Base-by-base conservation (phyloP, 2,329 filamentous ascomycete genomes). In the Aspergillus intermedius region DNA sequence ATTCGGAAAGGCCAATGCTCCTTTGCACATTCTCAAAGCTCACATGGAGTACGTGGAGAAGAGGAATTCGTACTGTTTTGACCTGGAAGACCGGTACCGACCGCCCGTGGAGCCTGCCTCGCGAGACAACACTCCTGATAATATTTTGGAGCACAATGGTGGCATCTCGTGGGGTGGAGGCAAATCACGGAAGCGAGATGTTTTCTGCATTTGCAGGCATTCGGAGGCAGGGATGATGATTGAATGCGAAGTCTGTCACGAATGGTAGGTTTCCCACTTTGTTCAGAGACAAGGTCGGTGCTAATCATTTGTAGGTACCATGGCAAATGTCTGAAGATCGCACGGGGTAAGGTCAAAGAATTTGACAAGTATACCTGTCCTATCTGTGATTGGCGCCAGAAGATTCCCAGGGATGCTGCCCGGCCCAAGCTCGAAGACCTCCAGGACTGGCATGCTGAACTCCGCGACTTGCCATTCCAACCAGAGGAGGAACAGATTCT, bases 221-320 rank as follows among this genome's bases (percentile, higher is more conserved):
- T 82, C 89, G 5, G 93, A 98, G 69, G 90, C 91, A 34, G 93
- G 93, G 45, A 94, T 97, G 86, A 98, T 98, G 93, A 97, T 98
- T 60, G 93, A 98, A 70, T 98, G 93, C 66, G 93, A 97, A 66
- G 77, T 96, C 35, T 98, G 93, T 69, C 91, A 96, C 62, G 93
- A 98, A 74, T 98, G 93, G 93, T 91, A 68, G 75, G 83, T 75
- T 17, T 23, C 35, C 44, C 5, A 44, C 6, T 6, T 17, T n/a
- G n/a, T 7, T 10, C 51, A 22, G 21, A 13, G 15, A 15, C 12
- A 43, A 40, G 41, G 37, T 41, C 22, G 49, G 30, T 32, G 44
- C 59, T 74, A 61, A 73, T 48, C 46, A 37, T 5, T 44, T 22
- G 7, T 52, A 91, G 87, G 87, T 98, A 98, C 64, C 93, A 98